Evolutionary conservation across 2,329 filamentous ascomycete genomes (phyloP), one percentile per base, ranked within the genome.

Genomic region (Amylocarpus encephaloides): DNA sequence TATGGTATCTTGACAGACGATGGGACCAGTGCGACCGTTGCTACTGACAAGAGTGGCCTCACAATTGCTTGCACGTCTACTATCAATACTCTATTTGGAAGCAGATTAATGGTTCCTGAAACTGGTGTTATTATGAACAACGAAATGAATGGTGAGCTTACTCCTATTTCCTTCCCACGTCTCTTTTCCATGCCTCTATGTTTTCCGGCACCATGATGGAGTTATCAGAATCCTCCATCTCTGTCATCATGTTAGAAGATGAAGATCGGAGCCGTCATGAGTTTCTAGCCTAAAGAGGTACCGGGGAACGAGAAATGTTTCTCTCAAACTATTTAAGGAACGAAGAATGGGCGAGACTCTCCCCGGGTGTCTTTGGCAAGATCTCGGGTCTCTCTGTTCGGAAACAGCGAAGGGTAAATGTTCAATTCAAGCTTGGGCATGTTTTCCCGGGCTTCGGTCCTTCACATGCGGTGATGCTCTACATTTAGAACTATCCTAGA

Each of bases 91-190:
- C 70, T 83, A 2, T 87, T 86, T 57, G 83, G 83, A 43, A 81
- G 75, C 49, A 70, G 74, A 29, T 58, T 86, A 48, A 75, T 86
- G 60, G 74, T 63, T 2, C 82, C 83, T 0, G 81, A 85, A 57
- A 86, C 83, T 0, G 83, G 83, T n/a, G 71, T 86, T 6, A 83
- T 86, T 46, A 82, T 86, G 79, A 79, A 79, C 58, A 73, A 78
- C 55, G 73, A 79, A 57, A 79, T 79, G 76, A 73, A 79, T 72
- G 82, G 72, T 79, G 75, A n/a, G 46, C 22, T 26, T 26, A 26
- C 22, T 4, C 22, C 7, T 26, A 26, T 26, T 26, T 26, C 22
- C 22, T 26, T 26, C 4, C 22, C 7, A 4, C 22, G 22, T 47
- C 55, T 7, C 3, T 19, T 5, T 6, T 32, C 12, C 42, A 15